Evolutionary conservation across 768 basidiomycete species (phyloP).

Genomic region (Trametes maxima): DNA sequence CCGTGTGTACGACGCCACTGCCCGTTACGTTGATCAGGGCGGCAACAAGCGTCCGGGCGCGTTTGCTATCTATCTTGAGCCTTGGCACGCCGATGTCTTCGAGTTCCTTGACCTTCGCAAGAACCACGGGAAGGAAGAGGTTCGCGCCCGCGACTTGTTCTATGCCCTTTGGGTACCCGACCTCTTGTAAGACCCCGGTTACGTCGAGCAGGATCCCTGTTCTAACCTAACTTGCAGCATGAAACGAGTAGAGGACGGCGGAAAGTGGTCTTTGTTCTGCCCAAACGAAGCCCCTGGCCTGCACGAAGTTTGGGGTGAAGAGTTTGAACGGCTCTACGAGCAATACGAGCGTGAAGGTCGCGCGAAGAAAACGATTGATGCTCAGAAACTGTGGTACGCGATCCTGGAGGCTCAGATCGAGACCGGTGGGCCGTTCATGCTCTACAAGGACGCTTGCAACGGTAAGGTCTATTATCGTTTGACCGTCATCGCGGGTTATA

Average conservation of each 20-base stretch:
- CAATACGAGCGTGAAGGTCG: slow-evolving; percentile 91
- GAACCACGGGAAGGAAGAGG: slow-evolving; percentile 99
- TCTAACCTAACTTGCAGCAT: slow-evolving; percentile 55
- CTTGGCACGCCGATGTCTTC: slow-evolving; percentile 97
- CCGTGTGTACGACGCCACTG: slow-evolving; percentile 95
- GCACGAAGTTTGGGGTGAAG: slow-evolving; percentile 84
- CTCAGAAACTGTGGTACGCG: slow-evolving; percentile 99
- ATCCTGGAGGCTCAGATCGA: slow-evolving; percentile 97
- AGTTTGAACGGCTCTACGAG: slow-evolving; percentile 86
- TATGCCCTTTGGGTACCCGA: slow-evolving; percentile 98
- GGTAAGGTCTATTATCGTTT: slow-evolving; percentile 46
- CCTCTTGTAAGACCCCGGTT: slow-evolving; percentile 69
- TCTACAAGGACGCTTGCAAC: slow-evolving; percentile 97
- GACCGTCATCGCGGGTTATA: not conserved
- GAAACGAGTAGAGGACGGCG: slow-evolving; percentile 91
- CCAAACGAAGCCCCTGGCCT: slow-evolving; percentile 94
- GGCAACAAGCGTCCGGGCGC: slow-evolving; percentile 99
- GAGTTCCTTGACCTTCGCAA: slow-evolving; percentile 97
- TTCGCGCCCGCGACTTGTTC: slow-evolving; percentile 94
- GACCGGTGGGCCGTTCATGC: slow-evolving; percentile 99
- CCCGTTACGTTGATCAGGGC: slow-evolving; percentile 98
- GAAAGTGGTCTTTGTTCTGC: slow-evolving; percentile 95
- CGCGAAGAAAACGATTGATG: slow-evolving; percentile 80
- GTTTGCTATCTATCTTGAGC: slow-evolving; percentile 97
- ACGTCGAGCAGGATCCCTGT: not conserved